Evolutionary conservation across 352 stramenopile genomes (phyloP), one percentile per base, ranked within the genome.

Genomic region (Blastocystis sp.): DNA sequence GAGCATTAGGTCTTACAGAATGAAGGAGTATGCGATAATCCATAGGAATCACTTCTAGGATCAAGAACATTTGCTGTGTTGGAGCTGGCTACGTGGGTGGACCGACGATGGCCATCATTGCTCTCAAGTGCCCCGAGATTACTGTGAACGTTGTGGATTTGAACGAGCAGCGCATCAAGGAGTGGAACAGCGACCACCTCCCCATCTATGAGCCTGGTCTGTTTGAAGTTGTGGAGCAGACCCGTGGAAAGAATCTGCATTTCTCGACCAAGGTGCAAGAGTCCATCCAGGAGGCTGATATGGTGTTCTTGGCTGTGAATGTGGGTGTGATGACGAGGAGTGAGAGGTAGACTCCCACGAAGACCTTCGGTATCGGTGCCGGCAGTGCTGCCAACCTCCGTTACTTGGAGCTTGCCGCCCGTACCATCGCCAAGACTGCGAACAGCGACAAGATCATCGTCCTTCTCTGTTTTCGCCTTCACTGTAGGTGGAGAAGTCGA

Each of bases 31-130:
- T 18, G 32, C 14, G 1, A 38, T 71, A 16, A 27, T 14, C 36
- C 14, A 24, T 46, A 7, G 0, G 38, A 18, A 1, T 18, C 1
- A 57, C 16, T 78, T 67, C 0, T 78, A 78, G 67, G 24, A 59
- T 78, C 32, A 78, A 78, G 40, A 63, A 24, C n/a, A 78, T 78
- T 59, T 78, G 67, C 49, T 78, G 95, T 91, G 97, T 98, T 91
- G 95, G 94, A 87, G 95, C 95, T 38, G 95, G 96, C 36, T 99
- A 99, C 88, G 97, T 99, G 51, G 96, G 97, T 87, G 96, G 96
- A 18, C 96, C 97, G 1, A 99, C 97, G 38, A 99, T 99, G 97
- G 96, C 97, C 4, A 94, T 99, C 46, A 99, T 99, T 91, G 96
- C 96, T 21, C 91, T 92, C 64, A 92, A 94, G 87, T 99, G 95